Evolutionary conservation across 441 rosid species (phyloP).

Genomic region (Erodium trifolium): DNA sequence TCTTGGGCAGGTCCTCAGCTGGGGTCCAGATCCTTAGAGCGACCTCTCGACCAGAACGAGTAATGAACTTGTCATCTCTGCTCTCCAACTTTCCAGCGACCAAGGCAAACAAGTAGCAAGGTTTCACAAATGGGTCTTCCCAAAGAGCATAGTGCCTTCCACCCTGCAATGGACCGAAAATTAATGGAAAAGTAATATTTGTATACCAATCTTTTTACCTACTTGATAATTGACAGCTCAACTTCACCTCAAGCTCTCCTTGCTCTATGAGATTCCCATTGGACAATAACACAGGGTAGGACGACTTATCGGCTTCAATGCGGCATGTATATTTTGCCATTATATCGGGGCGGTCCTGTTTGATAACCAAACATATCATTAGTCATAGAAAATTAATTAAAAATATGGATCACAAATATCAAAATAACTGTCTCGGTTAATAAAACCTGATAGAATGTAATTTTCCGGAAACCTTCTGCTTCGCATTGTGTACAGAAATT

Average conservation of each 20-base stretch:
- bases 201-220: not conserved
- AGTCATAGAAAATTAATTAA: not conserved
- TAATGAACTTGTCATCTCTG: constrained; percentile 72
- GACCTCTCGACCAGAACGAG: constrained; percentile 76
- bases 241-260: constrained; percentile 64
- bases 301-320: constrained; percentile 80
- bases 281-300: constrained; percentile 78
- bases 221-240: constrained; percentile 13
- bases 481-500: constrained; percentile 95
- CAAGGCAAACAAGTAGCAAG: constrained; percentile 86
- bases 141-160: constrained; percentile 82
- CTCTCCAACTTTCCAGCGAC: constrained; percentile 90
- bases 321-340: constrained; percentile 94
- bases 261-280: constrained; percentile 85
- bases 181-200: not conserved
- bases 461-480: constrained; percentile 93
- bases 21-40: constrained; percentile 88
- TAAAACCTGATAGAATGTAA: constrained; percentile 80
- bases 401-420: constrained; percentile 10
- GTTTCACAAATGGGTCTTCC: constrained; percentile 98
- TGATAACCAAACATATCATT: constrained; percentile 19
- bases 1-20: constrained; percentile 79
- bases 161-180: constrained; percentile 30
- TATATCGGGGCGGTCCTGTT: constrained; percentile 92
- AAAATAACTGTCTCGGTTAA: constrained; percentile 8